Evolutionary conservation across 2,329 filamentous ascomycete species (phyloP).

Genomic region (Alternaria gaisen): DNA sequence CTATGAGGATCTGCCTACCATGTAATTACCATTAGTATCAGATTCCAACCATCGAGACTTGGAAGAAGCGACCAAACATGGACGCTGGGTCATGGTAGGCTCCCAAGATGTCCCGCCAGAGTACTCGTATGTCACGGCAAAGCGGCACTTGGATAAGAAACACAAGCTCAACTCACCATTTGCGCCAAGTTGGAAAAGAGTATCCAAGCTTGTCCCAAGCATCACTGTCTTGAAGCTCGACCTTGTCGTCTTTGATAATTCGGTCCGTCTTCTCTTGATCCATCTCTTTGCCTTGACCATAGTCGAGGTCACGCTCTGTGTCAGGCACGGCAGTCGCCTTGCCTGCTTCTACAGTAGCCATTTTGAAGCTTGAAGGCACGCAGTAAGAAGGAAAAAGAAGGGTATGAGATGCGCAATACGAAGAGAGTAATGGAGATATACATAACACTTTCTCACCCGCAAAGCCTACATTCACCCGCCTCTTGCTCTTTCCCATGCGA

Average conservation of each 20-base stretch:
- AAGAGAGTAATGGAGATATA: constrained; percentile 1
- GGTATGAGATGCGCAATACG: background rate
- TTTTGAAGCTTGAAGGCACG: constrained; percentile 1
- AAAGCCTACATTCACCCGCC: background rate
- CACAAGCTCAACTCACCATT: constrained; percentile 40
- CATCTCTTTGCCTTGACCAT: constrained; percentile 25
- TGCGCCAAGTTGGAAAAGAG: constrained; percentile 57
- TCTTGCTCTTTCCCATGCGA: background rate
- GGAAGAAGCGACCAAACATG: background rate
- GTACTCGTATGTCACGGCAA: constrained; percentile 1
- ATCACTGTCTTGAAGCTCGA: constrained; percentile 51
- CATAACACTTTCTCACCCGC: background rate
- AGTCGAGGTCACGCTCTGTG: constrained; percentile 32
- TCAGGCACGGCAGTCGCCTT: constrained; percentile 34
- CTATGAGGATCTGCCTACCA: constrained; percentile 55
- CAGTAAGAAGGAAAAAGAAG: background rate
- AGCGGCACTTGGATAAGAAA: constrained; percentile 36
- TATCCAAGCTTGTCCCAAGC: constrained; percentile 57
- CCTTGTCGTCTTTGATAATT: constrained; percentile 38
- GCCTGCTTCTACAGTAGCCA: constrained; percentile 21
- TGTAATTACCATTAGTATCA: background rate
- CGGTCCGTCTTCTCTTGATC: constrained; percentile 31
- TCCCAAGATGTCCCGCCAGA: background rate
- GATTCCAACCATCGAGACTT: background rate
- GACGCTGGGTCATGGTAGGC: background rate